Conservation (phyloP, 306 rosid genomes). For the Corylus heterophylla region DNA sequence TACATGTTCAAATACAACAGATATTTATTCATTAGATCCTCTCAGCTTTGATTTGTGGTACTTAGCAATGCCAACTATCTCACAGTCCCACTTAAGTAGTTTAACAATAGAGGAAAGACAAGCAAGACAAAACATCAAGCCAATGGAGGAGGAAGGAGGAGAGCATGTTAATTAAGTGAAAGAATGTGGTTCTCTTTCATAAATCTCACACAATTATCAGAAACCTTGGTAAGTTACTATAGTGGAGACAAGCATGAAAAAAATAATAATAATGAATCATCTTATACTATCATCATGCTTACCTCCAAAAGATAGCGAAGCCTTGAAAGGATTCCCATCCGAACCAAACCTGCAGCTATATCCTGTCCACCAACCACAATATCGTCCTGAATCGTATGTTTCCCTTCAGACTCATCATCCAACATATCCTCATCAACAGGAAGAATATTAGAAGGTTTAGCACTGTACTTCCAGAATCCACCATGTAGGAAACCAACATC, state of each 20-base stretch:
- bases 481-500: slow-evolving; percentile 84
- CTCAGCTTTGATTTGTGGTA: not conserved
- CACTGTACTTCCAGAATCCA: slow-evolving; percentile 93
- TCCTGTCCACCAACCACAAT: slow-evolving; percentile 91
- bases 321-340: slow-evolving; percentile 86
- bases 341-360: slow-evolving; percentile 83
- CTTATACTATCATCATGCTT: slow-evolving; percentile 7
- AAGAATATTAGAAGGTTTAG: slow-evolving; percentile 76
- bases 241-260: not conserved
- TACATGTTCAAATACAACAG: not conserved
- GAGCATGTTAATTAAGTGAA: slow-evolving; percentile 6
- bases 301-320: slow-evolving; percentile 92
- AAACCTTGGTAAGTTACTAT: not conserved
- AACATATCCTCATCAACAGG: slow-evolving; percentile 50
- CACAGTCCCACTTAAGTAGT: not conserved
- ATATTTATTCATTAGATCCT: not conserved
- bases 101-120: not conserved
- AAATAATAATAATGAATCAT: not conserved
- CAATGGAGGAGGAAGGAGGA: not conserved
- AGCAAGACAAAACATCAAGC: not conserved
- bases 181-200: not conserved
- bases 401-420: slow-evolving; percentile 62
- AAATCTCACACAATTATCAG: not conserved
- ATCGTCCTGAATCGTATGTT: slow-evolving; percentile 90
- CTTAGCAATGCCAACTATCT: not conserved